A percentile compares a stretch with the other conserved stretches of the same genome.
These are phyloP conservation scores for Usnea hakonensis DNA, from an alignment of 495 filamentous ascomycete genomes.

Conservation along the genomic window DNA sequence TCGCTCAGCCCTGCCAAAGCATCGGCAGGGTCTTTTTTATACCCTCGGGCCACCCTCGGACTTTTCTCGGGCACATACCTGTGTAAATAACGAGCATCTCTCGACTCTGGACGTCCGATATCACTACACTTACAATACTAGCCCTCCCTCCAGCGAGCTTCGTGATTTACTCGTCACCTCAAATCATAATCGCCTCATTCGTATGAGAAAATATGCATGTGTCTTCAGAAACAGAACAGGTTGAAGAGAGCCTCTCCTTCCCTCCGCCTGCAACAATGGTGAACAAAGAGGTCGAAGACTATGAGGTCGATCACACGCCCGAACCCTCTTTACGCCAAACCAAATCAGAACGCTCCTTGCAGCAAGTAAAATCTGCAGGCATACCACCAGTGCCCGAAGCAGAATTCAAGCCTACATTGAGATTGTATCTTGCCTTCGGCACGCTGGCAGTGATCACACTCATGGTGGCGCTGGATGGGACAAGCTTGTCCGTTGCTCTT, in stretches of 20 bases:
- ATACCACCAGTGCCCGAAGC: slow-evolving; percentile 11
- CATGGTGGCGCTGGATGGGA: slow-evolving; percentile 66
- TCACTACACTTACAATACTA: no score
- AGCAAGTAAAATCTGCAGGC: slow-evolving; percentile 10
- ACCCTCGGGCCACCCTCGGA: no score
- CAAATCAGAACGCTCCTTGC: slow-evolving; percentile 3
- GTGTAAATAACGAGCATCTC: no score
- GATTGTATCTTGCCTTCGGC: slow-evolving; percentile 33
- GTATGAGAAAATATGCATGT: neutral
- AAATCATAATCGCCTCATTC: neutral
- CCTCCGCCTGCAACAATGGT: neutral
- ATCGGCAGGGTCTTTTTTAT: no score
- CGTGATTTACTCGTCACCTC: neutral
- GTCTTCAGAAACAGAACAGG: neutral
- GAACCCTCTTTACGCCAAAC: slow-evolving; percentile 3
- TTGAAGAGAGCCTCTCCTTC: neutral
- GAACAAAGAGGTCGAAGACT: neutral
- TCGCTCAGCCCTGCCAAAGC: no score
- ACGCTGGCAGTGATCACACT: slow-evolving; percentile 55
- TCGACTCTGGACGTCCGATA: neutral
- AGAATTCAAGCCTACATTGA: slow-evolving; percentile 22
- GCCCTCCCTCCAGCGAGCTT: neutral
- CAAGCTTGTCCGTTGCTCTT: slow-evolving; percentile 64
- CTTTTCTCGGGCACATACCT: no score
- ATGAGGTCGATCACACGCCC: neutral